These are phyloP conservation scores for Ceratocystiopsis sp. DNA, from an alignment of 2,329 filamentous ascomycete species.

Conservation along the genomic window DNA sequence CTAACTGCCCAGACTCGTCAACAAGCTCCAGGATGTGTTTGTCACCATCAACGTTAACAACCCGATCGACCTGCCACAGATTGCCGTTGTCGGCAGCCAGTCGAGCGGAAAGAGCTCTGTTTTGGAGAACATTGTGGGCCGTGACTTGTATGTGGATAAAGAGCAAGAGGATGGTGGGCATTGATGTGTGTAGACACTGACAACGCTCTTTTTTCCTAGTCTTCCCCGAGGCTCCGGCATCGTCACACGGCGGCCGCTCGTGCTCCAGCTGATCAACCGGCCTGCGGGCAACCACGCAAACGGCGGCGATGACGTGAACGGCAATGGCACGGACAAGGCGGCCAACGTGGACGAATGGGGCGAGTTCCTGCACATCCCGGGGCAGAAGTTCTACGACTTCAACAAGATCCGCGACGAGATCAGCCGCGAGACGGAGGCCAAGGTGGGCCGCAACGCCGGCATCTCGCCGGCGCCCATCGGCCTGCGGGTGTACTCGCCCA, in stretches of 20 bases:
- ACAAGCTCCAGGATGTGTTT: slow-evolving; percentile 99
- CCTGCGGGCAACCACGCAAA: slow-evolving; percentile 50
- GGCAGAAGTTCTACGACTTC: slow-evolving; percentile 80
- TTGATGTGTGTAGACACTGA: background rate
- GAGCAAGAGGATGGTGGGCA: background rate
- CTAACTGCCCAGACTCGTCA: slow-evolving; percentile 52
- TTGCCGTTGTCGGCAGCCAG: slow-evolving; percentile 94
- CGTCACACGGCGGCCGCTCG: slow-evolving; percentile 85
- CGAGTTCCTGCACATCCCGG: slow-evolving; percentile 92
- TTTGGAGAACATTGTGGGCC: slow-evolving; percentile 92
- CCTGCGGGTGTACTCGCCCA: slow-evolving; percentile 93
- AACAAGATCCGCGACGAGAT: slow-evolving; percentile 98
- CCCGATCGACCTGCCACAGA: slow-evolving; percentile 96
- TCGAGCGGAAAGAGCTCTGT: slow-evolving; percentile 99
- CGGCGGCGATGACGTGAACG: slow-evolving; percentile 50
- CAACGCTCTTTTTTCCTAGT: slow-evolving; percentile 27
- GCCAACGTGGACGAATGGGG: slow-evolving; percentile 95
- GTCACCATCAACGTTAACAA: slow-evolving; percentile 97
- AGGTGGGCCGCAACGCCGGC: slow-evolving; percentile 81
- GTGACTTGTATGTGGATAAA: slow-evolving; percentile 69
- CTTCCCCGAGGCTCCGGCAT: slow-evolving; percentile 95
- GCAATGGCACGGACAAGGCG: slow-evolving; percentile 51
- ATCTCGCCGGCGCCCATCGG: slow-evolving; percentile 97
- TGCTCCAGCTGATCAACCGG: slow-evolving; percentile 95
- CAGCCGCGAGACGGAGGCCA: slow-evolving; percentile 54